These are phyloP conservation scores for Geosmithia putterillii DNA, from an alignment of 2,329 filamentous ascomycete genomes.

Conservation along the genomic window DNA sequence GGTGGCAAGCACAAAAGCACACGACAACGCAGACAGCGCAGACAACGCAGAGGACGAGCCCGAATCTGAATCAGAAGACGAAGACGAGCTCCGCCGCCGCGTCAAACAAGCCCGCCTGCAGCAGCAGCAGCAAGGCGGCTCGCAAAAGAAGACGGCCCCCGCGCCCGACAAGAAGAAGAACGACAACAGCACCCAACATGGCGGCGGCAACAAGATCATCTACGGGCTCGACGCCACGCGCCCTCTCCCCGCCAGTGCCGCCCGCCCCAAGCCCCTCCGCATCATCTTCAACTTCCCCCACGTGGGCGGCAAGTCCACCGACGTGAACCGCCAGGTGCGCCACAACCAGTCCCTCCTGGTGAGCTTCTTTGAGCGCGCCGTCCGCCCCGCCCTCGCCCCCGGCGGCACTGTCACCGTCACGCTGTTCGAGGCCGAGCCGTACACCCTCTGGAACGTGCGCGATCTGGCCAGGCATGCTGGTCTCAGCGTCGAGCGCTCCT, in stretches of 20 bases:
- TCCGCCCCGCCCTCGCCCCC: constrained; percentile 16
- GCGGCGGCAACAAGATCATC: constrained; percentile 26
- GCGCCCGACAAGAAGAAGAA: constrained; percentile 7
- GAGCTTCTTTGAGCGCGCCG: constrained; percentile 45
- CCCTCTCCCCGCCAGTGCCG: constrained; percentile 35
- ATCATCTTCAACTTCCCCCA: constrained; percentile 97
- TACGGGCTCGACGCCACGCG: constrained; percentile 58
- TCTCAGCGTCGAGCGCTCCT: constrained; percentile 57
- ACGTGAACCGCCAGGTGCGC: constrained; percentile 88
- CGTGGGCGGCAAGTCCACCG: constrained; percentile 80
- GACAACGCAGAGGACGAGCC: constrained; percentile 8
- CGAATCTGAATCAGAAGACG: constrained; percentile 7
- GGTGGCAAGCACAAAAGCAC: background rate
- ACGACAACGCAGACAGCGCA: constrained; percentile 5
- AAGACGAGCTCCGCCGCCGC: background rate
- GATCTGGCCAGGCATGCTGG: constrained; percentile 74
- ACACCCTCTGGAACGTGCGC: constrained; percentile 88
- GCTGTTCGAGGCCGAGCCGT: constrained; percentile 86
- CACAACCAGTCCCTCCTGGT: constrained; percentile 76
- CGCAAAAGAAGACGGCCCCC: constrained; percentile 2
- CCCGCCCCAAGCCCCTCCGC: constrained; percentile 47
- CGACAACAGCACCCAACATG: background rate
- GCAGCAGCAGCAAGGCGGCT: constrained; percentile 5
- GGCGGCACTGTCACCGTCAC: constrained; percentile 64
- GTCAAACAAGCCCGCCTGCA: background rate